Conservation (phyloP, 768 basidiomycete species). For the Amyloporia xantha region DNA sequence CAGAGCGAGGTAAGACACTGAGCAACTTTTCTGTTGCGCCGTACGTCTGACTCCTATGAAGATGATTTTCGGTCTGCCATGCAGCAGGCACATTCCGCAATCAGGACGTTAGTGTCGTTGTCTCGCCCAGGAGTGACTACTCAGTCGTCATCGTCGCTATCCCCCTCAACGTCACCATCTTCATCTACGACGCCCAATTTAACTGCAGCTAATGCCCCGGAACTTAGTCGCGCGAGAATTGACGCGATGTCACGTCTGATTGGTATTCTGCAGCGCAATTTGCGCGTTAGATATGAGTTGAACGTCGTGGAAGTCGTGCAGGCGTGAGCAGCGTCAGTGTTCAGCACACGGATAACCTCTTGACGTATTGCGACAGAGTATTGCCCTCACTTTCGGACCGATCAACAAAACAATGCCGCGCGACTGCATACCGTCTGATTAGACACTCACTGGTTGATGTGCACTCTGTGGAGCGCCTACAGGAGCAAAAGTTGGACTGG, state of each 20-base stretch:
- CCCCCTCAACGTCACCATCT: slow-evolving; percentile 33
- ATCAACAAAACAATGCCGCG: slow-evolving; percentile 64
- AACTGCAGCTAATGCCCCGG: slow-evolving; percentile 24
- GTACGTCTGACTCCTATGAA: slow-evolving; percentile 13
- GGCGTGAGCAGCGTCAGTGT: slow-evolving; percentile 48
- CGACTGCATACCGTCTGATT: slow-evolving; percentile 78
- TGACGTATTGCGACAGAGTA: slow-evolving; percentile 43
- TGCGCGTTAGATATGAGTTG: slow-evolving; percentile 73
- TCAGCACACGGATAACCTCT: not conserved
- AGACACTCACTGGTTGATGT: slow-evolving; percentile 71
- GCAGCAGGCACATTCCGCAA: slow-evolving; percentile 51
- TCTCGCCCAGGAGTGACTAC: slow-evolving; percentile 31
- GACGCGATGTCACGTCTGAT: slow-evolving; percentile 63
- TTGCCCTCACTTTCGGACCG: slow-evolving; percentile 72
- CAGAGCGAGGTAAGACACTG: slow-evolving; percentile 17
- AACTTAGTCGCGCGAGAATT: slow-evolving; percentile 46
- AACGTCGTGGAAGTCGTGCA: slow-evolving; percentile 63
- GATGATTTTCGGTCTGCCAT: slow-evolving; percentile 74
- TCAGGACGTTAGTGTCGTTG: slow-evolving; percentile 50
- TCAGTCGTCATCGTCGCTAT: slow-evolving; percentile 25
- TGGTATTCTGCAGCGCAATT: slow-evolving; percentile 56
- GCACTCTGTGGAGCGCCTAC: slow-evolving; percentile 60
- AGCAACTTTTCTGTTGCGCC: no score
- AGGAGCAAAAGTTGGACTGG: slow-evolving; percentile 71
- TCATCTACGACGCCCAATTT: slow-evolving; percentile 10